phyloP scores from a whole-genome alignment of 257 asterid species.

The Solanum clarkiae region DNA sequence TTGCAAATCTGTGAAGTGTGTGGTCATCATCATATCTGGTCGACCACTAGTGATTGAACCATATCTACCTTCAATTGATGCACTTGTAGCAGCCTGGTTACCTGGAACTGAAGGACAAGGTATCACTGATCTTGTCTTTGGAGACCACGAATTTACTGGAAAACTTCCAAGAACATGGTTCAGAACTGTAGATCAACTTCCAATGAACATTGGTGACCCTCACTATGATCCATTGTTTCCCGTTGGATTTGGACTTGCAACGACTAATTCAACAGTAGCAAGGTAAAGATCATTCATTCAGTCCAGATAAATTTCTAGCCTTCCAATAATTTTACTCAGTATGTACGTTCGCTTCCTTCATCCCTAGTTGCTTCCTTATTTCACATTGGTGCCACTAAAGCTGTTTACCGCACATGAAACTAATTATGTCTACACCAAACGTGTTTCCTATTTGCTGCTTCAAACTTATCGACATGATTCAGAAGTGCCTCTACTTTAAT shows the following conservation, averaged over 20 bases:
- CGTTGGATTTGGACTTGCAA: conserved; percentile 53
- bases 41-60: conserved; percentile 66
- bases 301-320: neutral
- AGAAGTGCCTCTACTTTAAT: neutral
- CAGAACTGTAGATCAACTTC: conserved; percentile 67
- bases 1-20: conserved; percentile 47
- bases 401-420: neutral
- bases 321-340: neutral
- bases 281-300: conserved; percentile 26
- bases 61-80: conserved; percentile 41
- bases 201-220: conserved; percentile 60
- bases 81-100: conserved; percentile 82
- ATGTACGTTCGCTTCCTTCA: neutral
- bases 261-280: conserved; percentile 19
- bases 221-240: conserved; percentile 74
- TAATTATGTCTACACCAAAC: neutral
- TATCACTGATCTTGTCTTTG: conserved; percentile 71
- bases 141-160: conserved; percentile 59
- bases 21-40: conserved; percentile 57
- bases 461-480: neutral
- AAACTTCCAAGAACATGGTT: conserved; percentile 73
- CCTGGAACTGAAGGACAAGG: conserved; percentile 91
- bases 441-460: neutral
- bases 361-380: neutral
- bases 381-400: neutral